Conservation (phyloP, 257 asterid species). For the Gentiana macrophylla region DNA sequence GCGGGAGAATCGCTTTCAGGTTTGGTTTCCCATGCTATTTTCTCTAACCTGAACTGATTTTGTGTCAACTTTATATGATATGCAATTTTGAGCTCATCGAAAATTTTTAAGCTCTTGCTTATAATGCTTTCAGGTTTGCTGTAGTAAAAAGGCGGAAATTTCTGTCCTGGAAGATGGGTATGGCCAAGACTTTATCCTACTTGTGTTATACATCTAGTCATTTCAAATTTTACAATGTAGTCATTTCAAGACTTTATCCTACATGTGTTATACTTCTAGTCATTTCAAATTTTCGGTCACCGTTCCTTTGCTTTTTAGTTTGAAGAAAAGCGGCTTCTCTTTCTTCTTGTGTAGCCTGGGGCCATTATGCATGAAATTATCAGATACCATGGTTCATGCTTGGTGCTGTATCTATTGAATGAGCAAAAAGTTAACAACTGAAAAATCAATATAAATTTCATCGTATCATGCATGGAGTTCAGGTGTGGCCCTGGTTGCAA, state of each 20-base stretch:
- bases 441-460: too few species aligned
- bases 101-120: background rate
- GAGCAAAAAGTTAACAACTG: too few species aligned
- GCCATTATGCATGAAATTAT: too few species aligned
- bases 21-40: slow-evolving; percentile 10
- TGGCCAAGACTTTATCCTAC: slow-evolving; percentile 1
- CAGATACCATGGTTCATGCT: too few species aligned
- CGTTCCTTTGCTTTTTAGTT: background rate
- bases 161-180: slow-evolving; percentile 26
- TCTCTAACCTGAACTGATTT: slow-evolving; percentile 8
- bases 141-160: slow-evolving; percentile 18
- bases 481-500: too few species aligned
- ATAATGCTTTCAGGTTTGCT: slow-evolving; percentile 18
- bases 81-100: background rate
- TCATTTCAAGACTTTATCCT: too few species aligned
- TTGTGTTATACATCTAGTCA: background rate
- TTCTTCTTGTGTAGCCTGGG: too few species aligned
- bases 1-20: slow-evolving; percentile 43
- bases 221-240: background rate
- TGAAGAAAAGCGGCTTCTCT: too few species aligned
- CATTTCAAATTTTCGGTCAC: background rate
- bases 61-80: background rate
- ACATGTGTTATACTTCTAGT: background rate
- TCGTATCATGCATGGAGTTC: too few species aligned
- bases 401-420: too few species aligned